phyloP scores from a whole-genome alignment of 2,329 filamentous ascomycete genomes.

The Elsinoe ampelina region DNA sequence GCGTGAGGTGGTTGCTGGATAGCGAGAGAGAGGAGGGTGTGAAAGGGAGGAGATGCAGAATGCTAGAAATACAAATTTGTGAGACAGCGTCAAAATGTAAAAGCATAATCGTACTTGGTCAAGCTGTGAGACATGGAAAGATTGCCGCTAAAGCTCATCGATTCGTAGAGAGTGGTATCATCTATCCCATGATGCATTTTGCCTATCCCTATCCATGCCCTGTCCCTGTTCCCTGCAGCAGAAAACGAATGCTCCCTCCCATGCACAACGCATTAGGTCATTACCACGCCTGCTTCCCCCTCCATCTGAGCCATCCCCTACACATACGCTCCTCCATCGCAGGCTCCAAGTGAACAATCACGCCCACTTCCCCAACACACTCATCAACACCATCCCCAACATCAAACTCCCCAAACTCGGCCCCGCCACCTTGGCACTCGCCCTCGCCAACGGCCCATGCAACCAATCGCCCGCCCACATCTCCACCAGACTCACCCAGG shows the following conservation, averaged over 20 bases:
- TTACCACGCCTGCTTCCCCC: background rate
- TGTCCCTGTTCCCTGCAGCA: background rate
- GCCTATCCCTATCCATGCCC: background rate
- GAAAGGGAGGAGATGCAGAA: background rate
- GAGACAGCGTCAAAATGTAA: too few species aligned
- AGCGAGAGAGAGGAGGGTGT: background rate
- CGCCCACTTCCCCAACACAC: slow-evolving; percentile 66
- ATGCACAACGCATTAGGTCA: background rate
- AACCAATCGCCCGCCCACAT: slow-evolving; percentile 74
- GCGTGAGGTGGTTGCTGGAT: background rate
- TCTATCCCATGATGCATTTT: background rate
- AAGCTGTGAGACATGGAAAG: background rate
- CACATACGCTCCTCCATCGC: too few species aligned
- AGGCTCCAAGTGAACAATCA: slow-evolving; percentile 25
- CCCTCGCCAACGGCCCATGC: slow-evolving; percentile 37
- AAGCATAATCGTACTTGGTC: too few species aligned
- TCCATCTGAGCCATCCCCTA: background rate
- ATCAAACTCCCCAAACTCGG: slow-evolving; percentile 44
- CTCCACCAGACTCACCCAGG: slow-evolving; percentile 73
- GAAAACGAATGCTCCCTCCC: background rate
- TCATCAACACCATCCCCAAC: slow-evolving; percentile 59
- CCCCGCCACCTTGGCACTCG: slow-evolving; percentile 38
- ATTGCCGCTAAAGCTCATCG: background rate
- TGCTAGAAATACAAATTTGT: background rate
- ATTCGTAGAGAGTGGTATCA: slow-evolving; percentile 5